These are phyloP conservation scores for Nakazawaea wyomingensis DNA, from an alignment of 805 yeast species.

Conservation along the genomic window DNA sequence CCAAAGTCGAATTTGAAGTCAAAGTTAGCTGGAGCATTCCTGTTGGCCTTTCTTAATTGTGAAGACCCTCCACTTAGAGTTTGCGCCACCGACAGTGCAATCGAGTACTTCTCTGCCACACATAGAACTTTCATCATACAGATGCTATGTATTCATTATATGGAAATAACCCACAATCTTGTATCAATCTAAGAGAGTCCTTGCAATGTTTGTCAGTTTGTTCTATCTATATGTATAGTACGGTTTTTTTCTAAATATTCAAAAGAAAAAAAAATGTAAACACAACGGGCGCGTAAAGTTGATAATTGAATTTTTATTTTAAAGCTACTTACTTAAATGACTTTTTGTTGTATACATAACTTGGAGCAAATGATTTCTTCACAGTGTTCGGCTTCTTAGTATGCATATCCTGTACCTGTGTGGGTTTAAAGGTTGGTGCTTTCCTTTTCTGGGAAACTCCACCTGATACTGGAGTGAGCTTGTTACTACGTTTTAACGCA, in stretches of 20 bases:
- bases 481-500: neutral
- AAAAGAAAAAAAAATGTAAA: too few relatives aligned
- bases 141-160: too few relatives aligned
- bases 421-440: neutral
- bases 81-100: constrained; percentile 76
- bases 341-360: neutral
- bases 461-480: neutral
- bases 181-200: too few relatives aligned
- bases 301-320: too few relatives aligned
- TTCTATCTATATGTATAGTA: too few relatives aligned
- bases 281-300: too few relatives aligned
- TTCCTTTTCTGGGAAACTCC: neutral
- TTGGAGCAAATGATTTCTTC: constrained; percentile 5
- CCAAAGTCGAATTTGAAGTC: constrained; percentile 69
- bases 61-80: constrained; percentile 72
- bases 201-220: too few relatives aligned
- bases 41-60: constrained; percentile 40
- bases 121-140: constrained; percentile 67
- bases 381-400: too few relatives aligned
- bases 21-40: constrained; percentile 71
- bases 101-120: constrained; percentile 96
- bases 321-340: neutral
- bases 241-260: too few relatives aligned
- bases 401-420: too few relatives aligned
- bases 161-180: too few relatives aligned